phyloP scores from a whole-genome alignment of 2,329 filamentous ascomycete genomes.

The Torrubiella hemipterigena region DNA sequence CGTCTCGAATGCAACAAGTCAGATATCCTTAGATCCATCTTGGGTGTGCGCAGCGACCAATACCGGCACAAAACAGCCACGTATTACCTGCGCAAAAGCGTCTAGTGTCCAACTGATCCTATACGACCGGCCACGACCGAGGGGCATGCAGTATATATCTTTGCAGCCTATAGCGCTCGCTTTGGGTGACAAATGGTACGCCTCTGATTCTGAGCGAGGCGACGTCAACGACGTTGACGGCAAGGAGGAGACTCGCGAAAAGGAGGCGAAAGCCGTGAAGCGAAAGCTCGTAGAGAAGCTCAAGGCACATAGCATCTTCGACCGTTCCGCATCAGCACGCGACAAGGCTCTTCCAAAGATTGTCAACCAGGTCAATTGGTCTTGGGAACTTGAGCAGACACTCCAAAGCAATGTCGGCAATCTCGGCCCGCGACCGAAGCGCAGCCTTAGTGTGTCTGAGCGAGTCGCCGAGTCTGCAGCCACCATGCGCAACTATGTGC shows the following conservation, averaged over 20 bases:
- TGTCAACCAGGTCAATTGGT: conserved; percentile 91
- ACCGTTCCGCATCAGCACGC: conserved; percentile 65
- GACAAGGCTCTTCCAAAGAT: conserved; percentile 72
- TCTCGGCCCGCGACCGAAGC: conserved; percentile 68
- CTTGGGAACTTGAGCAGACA: conserved; percentile 74
- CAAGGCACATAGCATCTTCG: conserved; percentile 73
- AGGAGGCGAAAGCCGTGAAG: conserved; percentile 44
- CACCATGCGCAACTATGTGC: conserved; percentile 66
- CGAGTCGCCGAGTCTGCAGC: conserved; percentile 87
- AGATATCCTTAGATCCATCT: conserved; percentile 46
- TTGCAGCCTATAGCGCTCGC: conserved; percentile 80
- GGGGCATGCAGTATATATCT: conserved; percentile 92
- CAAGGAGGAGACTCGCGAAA: conserved; percentile 57
- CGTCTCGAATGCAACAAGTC: conserved; percentile 53
- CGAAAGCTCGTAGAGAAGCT: conserved; percentile 71
- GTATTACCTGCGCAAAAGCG: conserved; percentile 59
- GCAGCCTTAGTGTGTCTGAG: conserved; percentile 86
- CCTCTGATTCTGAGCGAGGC: conserved; percentile 17
- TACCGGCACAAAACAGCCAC: conserved; percentile 46
- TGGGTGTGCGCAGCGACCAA: conserved; percentile 53
- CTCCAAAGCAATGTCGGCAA: conserved; percentile 84
- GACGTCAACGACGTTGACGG: conserved; percentile 46
- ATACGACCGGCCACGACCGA: conserved; percentile 76
- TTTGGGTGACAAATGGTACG: conserved; percentile 56
- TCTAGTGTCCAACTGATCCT: conserved; percentile 77